These are phyloP conservation scores for Kurtzmaniella quercitrusa DNA, from an alignment of 1,139 yeast genomes.

Conservation along the genomic window DNA sequence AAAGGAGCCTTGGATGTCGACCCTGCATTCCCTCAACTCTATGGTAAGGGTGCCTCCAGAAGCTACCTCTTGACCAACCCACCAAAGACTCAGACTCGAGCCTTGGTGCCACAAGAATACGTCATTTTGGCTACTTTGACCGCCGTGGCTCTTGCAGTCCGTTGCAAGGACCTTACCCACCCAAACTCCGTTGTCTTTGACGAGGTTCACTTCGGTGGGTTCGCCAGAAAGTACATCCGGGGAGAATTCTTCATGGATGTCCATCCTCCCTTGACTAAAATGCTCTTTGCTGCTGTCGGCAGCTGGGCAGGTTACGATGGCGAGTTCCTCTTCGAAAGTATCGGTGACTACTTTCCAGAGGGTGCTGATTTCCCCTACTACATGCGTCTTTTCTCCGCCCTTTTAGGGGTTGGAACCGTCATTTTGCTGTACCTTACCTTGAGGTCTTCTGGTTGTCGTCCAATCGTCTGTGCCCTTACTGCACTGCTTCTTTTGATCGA, in stretches of 20 bases:
- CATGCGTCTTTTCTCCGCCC: slow-evolving; percentile 86
- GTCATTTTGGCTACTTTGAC: slow-evolving; percentile 43
- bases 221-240: slow-evolving; percentile 68
- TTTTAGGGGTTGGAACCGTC: slow-evolving; percentile 77
- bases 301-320: slow-evolving; percentile 74
- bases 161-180: slow-evolving; percentile 21
- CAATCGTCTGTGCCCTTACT: slow-evolving; percentile 67
- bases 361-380: slow-evolving; percentile 59
- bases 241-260: slow-evolving; percentile 86
- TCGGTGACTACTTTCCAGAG: slow-evolving; percentile 62
- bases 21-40: slow-evolving; percentile 24
- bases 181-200: slow-evolving; percentile 36
- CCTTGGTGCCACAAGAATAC: slow-evolving; percentile 23
- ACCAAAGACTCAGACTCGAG: slow-evolving; percentile 17
- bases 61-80: slow-evolving; percentile 28
- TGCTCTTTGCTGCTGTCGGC: slow-evolving; percentile 78
- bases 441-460: slow-evolving; percentile 81
- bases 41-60: slow-evolving; percentile 22
- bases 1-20: slow-evolving; percentile 16
- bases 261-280: slow-evolving; percentile 90
- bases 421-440: slow-evolving; percentile 75
- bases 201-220: slow-evolving; percentile 61
- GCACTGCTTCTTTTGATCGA: slow-evolving; percentile 70
- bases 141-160: slow-evolving; percentile 49
- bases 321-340: slow-evolving; percentile 63